Evolutionary conservation across 2,329 filamentous ascomycete genomes (phyloP), one percentile per base, ranked within the genome.

Genomic region (Zasmidium cellare): DNA sequence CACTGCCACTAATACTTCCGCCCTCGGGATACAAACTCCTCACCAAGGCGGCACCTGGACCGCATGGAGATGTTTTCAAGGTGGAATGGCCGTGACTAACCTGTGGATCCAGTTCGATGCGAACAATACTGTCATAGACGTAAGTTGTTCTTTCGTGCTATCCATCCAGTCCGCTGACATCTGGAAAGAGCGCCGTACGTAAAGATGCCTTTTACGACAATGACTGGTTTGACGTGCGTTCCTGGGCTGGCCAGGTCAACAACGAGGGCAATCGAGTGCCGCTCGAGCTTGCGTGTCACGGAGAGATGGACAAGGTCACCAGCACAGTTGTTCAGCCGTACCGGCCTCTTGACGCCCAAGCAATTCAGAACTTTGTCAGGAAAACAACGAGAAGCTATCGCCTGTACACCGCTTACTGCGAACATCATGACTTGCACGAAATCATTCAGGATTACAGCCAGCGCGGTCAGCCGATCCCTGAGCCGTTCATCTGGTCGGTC

Each of bases 101-200:
- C 12, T 56, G 12, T 56, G 53, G 53, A 14, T 51, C 3, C 35
- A 23, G 2, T 35, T 45, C n/a, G 47, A 50, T 28, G 47, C 47
- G 20, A 2, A 50, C 18, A 45, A 51, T 18, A 44, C 44, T 14
- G 19, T 56, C 5, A 12, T 25, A 11, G 35, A 56, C 16, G 35
- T 41, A 41, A 41, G 35, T n/a, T 11, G n/a, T 9, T 14, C n/a
- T 41, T 41, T 9, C 35, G 16, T 41, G 5, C 16, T 14, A 41
- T 41, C 35, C 35, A 16, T n/a, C 7, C 5, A 5, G 3, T 16
- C 11, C 35, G 16, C 35, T 41, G n/a, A 41, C 35, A 41, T n/a
- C 35, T 16, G 3, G 3, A 31, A 6, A 41, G 35, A 41, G 35
- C 7, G n/a, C n/a, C 6, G 35, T 41, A 14, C 35, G 35, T 14